A percentile compares a stretch with the other conserved stretches of the same genome.
These are phyloP conservation scores for Botryotinia globosa DNA, from an alignment of 2,329 filamentous ascomycete genomes.

Conservation along the genomic window DNA sequence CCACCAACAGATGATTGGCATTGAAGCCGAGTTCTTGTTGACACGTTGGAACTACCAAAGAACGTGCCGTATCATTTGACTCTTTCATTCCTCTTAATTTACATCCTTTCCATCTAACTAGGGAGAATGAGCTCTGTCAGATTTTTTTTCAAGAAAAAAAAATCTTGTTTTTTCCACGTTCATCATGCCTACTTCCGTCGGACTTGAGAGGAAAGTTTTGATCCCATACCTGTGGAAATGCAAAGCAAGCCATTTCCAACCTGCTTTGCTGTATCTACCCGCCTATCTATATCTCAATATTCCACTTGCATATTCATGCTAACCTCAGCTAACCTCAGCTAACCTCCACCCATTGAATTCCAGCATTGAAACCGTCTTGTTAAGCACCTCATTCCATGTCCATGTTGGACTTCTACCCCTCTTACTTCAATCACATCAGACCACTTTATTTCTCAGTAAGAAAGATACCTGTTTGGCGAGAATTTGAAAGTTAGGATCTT, in stretches of 20 bases:
- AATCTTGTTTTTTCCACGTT: conserved; percentile 10
- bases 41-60: conserved; percentile 7
- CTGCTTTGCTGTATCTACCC: conserved; percentile 10
- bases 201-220: conserved; percentile 12
- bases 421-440: conserved; percentile 5
- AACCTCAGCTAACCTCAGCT: not conserved
- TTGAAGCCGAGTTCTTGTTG: not conserved
- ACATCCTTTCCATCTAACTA: not conserved
- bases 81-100: not conserved
- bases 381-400: not conserved
- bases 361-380: conserved; percentile 8
- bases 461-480: not conserved
- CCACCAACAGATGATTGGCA: not conserved
- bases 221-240: conserved; percentile 4
- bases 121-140: not conserved
- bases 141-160: not conserved
- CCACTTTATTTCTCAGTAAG: not conserved
- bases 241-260: conserved; percentile 8
- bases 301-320: conserved; percentile 4
- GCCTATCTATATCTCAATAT: not conserved
- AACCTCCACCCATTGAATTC: not conserved
- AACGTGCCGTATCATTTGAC: not conserved
- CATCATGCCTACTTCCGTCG: conserved; percentile 16
- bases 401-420: not conserved
- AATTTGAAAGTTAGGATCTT: conserved; percentile 1